Conservation (phyloP, 225 moss, liverwort and hornwort species). For the Marchantia paleacea region DNA sequence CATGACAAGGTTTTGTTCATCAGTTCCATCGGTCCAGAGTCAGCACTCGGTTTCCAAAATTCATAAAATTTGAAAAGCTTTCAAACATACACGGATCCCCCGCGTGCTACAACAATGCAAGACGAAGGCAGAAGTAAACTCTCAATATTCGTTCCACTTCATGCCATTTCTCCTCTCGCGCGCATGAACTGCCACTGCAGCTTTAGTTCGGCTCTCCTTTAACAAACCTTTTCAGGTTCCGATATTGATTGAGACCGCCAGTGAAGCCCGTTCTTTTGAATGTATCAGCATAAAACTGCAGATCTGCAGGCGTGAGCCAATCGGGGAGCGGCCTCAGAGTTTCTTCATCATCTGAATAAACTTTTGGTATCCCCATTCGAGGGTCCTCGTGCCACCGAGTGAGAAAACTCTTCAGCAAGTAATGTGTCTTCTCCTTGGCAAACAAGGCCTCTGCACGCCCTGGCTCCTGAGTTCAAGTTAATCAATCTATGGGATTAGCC, state of each 20-base stretch:
- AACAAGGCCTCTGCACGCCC: slow-evolving; percentile 22
- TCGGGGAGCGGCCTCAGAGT: slow-evolving; percentile 26
- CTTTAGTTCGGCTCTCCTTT: too few species aligned
- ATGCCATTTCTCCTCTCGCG: not conserved
- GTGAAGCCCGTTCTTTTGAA: slow-evolving; percentile 46
- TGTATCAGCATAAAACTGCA: slow-evolving; percentile 37
- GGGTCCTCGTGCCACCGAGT: slow-evolving; percentile 16
- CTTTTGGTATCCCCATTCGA: slow-evolving; percentile 11
- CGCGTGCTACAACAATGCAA: too few species aligned
- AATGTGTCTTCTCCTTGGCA: slow-evolving; percentile 8
- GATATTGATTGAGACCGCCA: slow-evolving; percentile 47
- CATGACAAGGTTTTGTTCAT: not conserved
- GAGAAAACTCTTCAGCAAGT: slow-evolving; percentile 19
- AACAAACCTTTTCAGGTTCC: slow-evolving; percentile 35
- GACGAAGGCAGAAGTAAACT: too few species aligned
- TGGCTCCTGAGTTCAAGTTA: slow-evolving; percentile 5
- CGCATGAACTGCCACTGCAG: not conserved
- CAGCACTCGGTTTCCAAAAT: too few species aligned
- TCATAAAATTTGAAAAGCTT: not conserved
- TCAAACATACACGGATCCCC: not conserved
- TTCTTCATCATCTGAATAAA: slow-evolving; percentile 24
- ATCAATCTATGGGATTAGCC: not conserved
- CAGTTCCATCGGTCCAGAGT: not conserved
- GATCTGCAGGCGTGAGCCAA: slow-evolving; percentile 46
- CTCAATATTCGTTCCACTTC: not conserved